A percentile compares a stretch with the other conserved stretches of the same genome.
These are phyloP conservation scores for Gymnopilus dilepis DNA, from an alignment of 768 basidiomycete genomes.

Conservation along the genomic window DNA sequence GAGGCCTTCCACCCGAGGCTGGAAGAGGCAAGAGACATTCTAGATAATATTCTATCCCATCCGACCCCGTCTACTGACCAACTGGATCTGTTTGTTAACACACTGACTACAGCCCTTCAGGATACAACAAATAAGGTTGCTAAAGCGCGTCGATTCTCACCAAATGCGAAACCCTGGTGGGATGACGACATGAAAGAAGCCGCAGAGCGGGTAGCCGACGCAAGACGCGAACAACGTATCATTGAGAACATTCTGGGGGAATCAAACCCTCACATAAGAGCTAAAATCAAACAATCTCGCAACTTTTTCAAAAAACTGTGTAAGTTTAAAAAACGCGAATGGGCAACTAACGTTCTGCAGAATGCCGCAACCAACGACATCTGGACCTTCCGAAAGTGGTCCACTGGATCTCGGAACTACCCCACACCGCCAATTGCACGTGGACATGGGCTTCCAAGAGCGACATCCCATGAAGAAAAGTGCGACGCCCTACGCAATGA, in stretches of 20 bases:
- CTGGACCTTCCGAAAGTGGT: slow-evolving; percentile 31
- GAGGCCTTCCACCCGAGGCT: slow-evolving; percentile 13
- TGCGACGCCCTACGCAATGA: slow-evolving; percentile 25
- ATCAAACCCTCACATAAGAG: not conserved
- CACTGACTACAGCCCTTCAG: not conserved
- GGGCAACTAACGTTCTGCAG: slow-evolving; percentile 25
- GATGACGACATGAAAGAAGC: slow-evolving; percentile 21
- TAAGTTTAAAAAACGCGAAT: slow-evolving; percentile 24
- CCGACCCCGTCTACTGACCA: not conserved
- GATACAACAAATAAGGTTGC: not conserved
- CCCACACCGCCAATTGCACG: slow-evolving; percentile 29
- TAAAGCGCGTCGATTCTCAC: not conserved
- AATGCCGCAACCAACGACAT: slow-evolving; percentile 25
- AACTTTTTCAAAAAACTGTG: slow-evolving; percentile 28
- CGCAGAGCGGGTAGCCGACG: slow-evolving; percentile 10
- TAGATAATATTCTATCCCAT: not conserved
- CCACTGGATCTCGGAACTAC: slow-evolving; percentile 29
- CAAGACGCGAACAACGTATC: slow-evolving; percentile 4
- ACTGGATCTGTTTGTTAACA: not conserved
- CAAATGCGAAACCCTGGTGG: slow-evolving; percentile 26
- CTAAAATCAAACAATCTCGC: slow-evolving; percentile 4
- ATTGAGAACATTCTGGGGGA: not conserved
- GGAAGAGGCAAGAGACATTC: not conserved
- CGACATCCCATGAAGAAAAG: slow-evolving; percentile 26
- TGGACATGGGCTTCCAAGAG: slow-evolving; percentile 14